phyloP scores from a whole-genome alignment of 306 rosid species.

The Glycine tomentella region DNA sequence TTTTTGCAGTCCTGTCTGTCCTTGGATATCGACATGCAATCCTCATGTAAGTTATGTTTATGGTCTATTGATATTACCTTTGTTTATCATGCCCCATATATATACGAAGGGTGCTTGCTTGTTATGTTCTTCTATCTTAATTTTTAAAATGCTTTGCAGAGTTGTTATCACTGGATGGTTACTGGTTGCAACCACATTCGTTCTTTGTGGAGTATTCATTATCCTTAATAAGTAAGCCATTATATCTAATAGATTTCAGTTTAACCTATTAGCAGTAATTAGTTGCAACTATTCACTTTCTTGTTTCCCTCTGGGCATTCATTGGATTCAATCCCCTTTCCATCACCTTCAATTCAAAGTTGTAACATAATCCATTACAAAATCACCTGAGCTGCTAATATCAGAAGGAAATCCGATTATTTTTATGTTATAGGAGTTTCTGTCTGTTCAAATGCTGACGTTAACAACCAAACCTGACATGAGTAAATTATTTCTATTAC shows the following conservation, averaged over 20 bases:
- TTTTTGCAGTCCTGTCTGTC: constrained; percentile 75
- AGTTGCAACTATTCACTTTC: not conserved
- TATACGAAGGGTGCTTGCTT: not conserved
- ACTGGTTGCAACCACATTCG: constrained; percentile 82
- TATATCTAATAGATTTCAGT: constrained; percentile 20
- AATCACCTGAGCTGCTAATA: constrained; percentile 19
- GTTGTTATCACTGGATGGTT: constrained; percentile 95
- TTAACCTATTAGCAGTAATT: constrained; percentile 16
- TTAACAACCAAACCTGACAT: constrained; percentile 24
- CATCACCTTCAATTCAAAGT: constrained; percentile 7
- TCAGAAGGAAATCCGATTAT: constrained; percentile 36
- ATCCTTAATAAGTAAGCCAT: constrained; percentile 83
- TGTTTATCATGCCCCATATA: constrained; percentile 27
- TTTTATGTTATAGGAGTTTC: constrained; percentile 23
- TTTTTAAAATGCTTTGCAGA: constrained; percentile 62
- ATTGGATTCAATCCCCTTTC: not conserved
- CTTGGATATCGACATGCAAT: constrained; percentile 89
- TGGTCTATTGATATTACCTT: constrained; percentile 16
- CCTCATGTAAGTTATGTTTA: constrained; percentile 69
- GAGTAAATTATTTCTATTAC: constrained; percentile 36
- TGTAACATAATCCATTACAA: constrained; percentile 11
- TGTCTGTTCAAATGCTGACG: constrained; percentile 14
- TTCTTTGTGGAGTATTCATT: constrained; percentile 90
- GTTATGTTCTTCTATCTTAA: constrained; percentile 44
- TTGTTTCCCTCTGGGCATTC: constrained; percentile 10